phyloP scores from a whole-genome alignment of 768 basidiomycete species.

The Hygrophorus pudorinus region DNA sequence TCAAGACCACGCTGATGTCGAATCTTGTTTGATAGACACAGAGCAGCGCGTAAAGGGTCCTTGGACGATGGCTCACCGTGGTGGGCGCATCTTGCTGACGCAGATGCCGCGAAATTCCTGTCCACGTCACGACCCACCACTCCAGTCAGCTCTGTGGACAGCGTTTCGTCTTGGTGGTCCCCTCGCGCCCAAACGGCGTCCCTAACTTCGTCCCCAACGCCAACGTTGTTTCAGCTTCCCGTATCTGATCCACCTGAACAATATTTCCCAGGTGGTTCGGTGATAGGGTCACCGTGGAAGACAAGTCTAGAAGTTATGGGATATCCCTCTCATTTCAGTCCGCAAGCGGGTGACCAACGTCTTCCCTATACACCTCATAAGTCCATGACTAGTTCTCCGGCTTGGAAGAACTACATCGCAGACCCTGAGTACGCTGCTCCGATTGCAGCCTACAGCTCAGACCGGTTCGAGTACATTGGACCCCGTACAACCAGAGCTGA shows the following conservation, averaged over 20 bases:
- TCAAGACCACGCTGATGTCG: not conserved
- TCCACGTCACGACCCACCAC: constrained; percentile 1
- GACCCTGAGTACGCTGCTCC: not conserved
- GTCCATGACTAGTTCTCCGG: not conserved
- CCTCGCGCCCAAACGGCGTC: not conserved
- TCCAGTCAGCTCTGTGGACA: not conserved
- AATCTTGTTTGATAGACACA: not conserved
- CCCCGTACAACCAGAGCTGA: not conserved
- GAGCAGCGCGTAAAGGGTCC: not conserved
- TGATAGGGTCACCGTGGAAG: too few species aligned
- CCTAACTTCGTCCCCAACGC: too few species aligned
- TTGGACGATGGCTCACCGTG: not conserved
- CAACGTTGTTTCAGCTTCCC: too few species aligned
- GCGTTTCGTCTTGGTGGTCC: constrained; percentile 2
- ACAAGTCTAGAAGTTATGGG: too few species aligned
- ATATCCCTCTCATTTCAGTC: not conserved
- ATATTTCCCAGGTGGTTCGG: too few species aligned
- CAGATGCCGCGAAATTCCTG: not conserved
- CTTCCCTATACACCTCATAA: not conserved
- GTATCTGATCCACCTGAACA: too few species aligned
- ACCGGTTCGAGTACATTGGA: not conserved
- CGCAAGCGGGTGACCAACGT: not conserved
- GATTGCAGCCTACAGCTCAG: not conserved
- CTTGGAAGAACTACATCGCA: constrained; percentile 2
- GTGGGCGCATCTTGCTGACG: constrained; percentile 1